Evolutionary conservation across 2,329 filamentous ascomycete genomes (phyloP).

Genomic region (Knoxdaviesia proteae): DNA sequence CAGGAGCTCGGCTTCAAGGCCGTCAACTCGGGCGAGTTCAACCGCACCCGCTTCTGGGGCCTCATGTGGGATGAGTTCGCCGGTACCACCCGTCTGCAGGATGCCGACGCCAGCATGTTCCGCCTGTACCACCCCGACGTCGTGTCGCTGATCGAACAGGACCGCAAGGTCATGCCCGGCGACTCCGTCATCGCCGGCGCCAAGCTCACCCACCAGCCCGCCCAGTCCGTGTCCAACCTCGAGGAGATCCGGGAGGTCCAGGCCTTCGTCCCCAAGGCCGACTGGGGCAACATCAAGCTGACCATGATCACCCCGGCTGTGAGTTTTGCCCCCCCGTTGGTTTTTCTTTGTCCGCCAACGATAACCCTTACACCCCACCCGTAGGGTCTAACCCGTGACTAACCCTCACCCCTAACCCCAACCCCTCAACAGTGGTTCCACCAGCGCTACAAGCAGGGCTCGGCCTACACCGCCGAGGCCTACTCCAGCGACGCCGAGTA

Average conservation of each 20-base stretch:
- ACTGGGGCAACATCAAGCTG: conserved; percentile 30
- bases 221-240: conserved; percentile 23
- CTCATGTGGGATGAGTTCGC: conserved; percentile 32
- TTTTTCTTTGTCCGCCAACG: conserved; percentile 14
- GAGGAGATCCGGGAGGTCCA: conserved; percentile 28
- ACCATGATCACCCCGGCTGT: conserved; percentile 29
- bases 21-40: conserved; percentile 53
- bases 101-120: conserved; percentile 29
- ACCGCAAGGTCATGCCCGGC: conserved; percentile 32
- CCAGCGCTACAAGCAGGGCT: conserved; percentile 10
- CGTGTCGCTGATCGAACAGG: conserved; percentile 29
- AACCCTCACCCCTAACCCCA: conserved; percentile 3
- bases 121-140: conserved; percentile 33
- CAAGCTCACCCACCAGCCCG: conserved; percentile 23
- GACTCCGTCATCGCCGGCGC: conserved; percentile 30
- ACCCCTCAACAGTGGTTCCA: conserved; percentile 8
- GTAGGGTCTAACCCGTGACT: too few species aligned
- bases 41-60: conserved; percentile 29
- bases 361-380: too few species aligned
- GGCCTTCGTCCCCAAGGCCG: conserved; percentile 20
- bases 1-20: conserved; percentile 43
- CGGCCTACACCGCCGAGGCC: conserved; percentile 9
- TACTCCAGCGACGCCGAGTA: conserved; percentile 25
- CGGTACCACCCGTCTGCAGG: conserved; percentile 24
- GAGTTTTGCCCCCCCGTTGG: neutral